These are phyloP conservation scores for Russula earlei DNA, from an alignment of 768 basidiomycete species.

Conservation along the genomic window DNA sequence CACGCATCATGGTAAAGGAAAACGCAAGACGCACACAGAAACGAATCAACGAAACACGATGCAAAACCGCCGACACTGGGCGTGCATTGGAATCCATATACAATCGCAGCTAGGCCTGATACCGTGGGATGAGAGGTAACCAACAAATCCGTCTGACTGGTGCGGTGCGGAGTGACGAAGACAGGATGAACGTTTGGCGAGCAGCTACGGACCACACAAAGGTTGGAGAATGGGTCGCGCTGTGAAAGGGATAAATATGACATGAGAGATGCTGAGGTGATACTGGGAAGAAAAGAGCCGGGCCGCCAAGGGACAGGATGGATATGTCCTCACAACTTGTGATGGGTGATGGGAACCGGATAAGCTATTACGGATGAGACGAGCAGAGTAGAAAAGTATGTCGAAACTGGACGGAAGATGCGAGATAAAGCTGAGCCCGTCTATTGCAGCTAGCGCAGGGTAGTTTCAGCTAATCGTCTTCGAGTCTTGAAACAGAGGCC, in stretches of 20 bases:
- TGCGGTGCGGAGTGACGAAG: background rate
- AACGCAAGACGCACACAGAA: conserved; percentile 6
- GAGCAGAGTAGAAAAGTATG: conserved; percentile 21
- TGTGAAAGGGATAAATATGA: conserved; percentile 29
- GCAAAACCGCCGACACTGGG: background rate
- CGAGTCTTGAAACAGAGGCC: conserved; percentile 7
- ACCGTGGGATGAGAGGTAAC: background rate
- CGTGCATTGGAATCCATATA: conserved; percentile 4
- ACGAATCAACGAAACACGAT: conserved; percentile 3
- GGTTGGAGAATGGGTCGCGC: conserved; percentile 21
- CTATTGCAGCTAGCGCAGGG: conserved; percentile 18
- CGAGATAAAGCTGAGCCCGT: conserved; percentile 23
- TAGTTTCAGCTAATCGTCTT: conserved; percentile 16
- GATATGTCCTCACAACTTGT: conserved; percentile 42
- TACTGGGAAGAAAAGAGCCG: conserved; percentile 26
- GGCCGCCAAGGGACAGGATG: conserved; percentile 49
- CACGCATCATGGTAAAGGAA: conserved; percentile 1
- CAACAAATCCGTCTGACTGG: background rate
- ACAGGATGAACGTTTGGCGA: background rate
- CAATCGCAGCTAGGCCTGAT: background rate
- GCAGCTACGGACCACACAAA: conserved; percentile 1
- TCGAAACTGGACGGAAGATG: conserved; percentile 25
- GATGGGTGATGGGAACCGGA: conserved; percentile 21
- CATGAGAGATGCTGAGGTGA: conserved; percentile 24
- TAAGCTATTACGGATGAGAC: conserved; percentile 22